Conservation (phyloP, 78 protist genomes). For the Pigoraptor vietnamica region DNA sequence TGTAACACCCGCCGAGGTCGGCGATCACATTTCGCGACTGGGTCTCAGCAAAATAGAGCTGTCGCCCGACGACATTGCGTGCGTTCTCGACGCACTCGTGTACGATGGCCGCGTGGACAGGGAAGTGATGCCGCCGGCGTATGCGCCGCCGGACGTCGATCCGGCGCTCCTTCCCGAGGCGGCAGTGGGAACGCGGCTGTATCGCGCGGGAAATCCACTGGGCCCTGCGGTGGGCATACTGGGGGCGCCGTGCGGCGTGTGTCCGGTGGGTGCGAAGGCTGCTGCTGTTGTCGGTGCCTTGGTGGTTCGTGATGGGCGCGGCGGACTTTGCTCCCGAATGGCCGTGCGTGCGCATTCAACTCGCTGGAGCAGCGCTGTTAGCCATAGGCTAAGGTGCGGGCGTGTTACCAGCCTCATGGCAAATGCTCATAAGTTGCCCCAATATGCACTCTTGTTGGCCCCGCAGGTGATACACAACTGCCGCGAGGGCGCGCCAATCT, state of each 20-base stretch:
- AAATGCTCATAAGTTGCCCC: no score
- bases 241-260: neutral
- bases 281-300: no score
- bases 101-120: neutral
- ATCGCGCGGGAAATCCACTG: neutral
- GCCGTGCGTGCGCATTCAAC: no score
- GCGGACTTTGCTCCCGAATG: no score
- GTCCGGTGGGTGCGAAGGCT: neutral
- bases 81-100: neutral
- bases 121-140: neutral
- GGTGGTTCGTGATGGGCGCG: no score
- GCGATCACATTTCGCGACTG: neutral
- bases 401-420: no score
- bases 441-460: no score
- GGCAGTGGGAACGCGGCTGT: neutral
- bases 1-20: neutral
- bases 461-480: neutral
- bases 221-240: neutral
- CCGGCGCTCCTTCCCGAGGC: neutral
- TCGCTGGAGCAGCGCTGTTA: no score
- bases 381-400: no score
- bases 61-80: neutral
- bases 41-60: neutral
- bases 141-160: neutral
- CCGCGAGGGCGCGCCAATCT: neutral